phyloP scores from a whole-genome alignment of 257 asterid species.

The Jacaranda mimosifolia region DNA sequence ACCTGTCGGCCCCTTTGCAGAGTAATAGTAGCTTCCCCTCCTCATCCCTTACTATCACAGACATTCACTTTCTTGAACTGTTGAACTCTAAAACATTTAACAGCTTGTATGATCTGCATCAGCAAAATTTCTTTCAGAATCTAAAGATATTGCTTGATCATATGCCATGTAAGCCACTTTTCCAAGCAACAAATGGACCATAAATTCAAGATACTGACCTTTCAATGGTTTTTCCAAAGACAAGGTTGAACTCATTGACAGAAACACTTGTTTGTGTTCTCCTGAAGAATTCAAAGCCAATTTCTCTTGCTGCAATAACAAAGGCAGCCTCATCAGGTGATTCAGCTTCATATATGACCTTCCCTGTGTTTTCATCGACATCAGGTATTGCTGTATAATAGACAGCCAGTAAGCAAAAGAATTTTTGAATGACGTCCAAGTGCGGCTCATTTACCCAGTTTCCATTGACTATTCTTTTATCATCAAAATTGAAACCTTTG shows the following conservation, averaged over 20 bases:
- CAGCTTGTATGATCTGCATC: conserved; percentile 77
- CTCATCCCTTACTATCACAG: conserved; percentile 81
- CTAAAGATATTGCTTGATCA: conserved; percentile 3
- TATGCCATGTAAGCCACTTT: too few species aligned
- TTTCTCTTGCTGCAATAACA: conserved; percentile 90
- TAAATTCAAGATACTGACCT: conserved; percentile 57
- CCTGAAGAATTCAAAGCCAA: conserved; percentile 84
- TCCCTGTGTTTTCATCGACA: conserved; percentile 68
- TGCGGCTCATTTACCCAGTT: conserved; percentile 70
- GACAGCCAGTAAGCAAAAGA: conserved; percentile 77
- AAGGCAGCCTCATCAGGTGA: conserved; percentile 99
- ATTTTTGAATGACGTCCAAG: conserved; percentile 68
- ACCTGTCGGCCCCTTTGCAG: conserved; percentile 98
- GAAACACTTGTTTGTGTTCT: conserved; percentile 79
- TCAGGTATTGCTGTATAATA: conserved; percentile 97
- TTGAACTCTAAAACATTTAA: conserved; percentile 78
- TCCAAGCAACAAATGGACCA: neutral
- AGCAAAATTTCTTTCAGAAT: conserved; percentile 34
- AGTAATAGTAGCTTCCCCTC: conserved; percentile 80
- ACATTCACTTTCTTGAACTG: conserved; percentile 92
- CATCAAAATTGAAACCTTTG: conserved; percentile 90
- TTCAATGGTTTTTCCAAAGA: conserved; percentile 64
- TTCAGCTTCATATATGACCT: conserved; percentile 86
- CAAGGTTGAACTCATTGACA: conserved; percentile 65
- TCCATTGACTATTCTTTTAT: conserved; percentile 71